Evolutionary conservation across 164 flowering plant genomes (phyloP), one percentile per base, ranked within the genome.

Genomic region (Brasenia schreberi): DNA sequence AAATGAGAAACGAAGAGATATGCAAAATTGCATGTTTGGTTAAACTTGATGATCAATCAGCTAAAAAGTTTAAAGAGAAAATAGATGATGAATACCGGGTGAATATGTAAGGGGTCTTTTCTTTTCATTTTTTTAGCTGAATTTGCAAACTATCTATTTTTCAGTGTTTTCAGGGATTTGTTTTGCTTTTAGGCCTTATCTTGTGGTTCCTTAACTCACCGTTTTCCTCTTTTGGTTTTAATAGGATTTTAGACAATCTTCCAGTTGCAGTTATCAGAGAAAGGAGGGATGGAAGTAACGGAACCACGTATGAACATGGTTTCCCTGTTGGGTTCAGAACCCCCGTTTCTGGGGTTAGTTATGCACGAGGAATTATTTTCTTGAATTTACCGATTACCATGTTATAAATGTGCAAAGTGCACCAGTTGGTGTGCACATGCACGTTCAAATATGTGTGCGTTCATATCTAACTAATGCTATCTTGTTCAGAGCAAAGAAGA

Each of bases 401-500:
- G 60, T 58, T 58, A 58, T 58, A 12, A 18, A 58, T 18, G 60
- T 58, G 60, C 18, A 33, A 33, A 33, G 39, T 33, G 39, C 39
- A 1, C 39, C 39, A 0, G 39, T 33, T 3, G 39, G 39, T 33
- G 39, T 33, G 39, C 39, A 33, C 39, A 33, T 33, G 39, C 39
- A 33, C 39, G 39, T 33, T 33, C 39, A 33, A 33, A 33, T 33
- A 4, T 33, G 39, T 58, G 16, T 14, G n/a, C n/a, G 18, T 58
- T 58, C 18, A 58, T 0, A 12, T 58, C 60, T 12, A 12, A 12
- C 18, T 18, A 58, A 12, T 58, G 17, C 3, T 18, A 14, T 9
- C 33, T 64, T 61, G 2, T 64, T 45, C 83, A 81, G 85, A 80
- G 80, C 66, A 80, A 81, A 62, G 79, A 76, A 18, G 81, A 76